phyloP scores from a whole-genome alignment of 2,329 filamentous ascomycete species.

The Alternaria postmessia region DNA sequence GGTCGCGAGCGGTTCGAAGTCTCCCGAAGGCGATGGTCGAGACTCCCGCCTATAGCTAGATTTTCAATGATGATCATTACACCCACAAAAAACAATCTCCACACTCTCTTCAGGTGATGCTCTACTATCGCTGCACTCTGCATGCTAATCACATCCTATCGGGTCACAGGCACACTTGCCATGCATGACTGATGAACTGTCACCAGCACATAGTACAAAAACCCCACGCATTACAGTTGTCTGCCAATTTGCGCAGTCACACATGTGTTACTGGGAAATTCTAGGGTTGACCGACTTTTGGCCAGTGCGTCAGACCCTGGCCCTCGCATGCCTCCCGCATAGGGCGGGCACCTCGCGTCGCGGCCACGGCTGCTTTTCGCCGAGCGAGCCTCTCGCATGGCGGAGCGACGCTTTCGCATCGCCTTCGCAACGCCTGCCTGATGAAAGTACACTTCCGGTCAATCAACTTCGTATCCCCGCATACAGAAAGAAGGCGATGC shows the following conservation, averaged over 20 bases:
- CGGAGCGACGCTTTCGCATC: constrained; percentile 14
- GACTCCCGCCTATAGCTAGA: constrained; percentile 38
- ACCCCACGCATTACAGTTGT: constrained; percentile 2
- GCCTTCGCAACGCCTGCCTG: constrained; percentile 12
- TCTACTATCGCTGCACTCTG: constrained; percentile 21
- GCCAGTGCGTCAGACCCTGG: constrained; percentile 24
- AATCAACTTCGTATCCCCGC: constrained; percentile 14
- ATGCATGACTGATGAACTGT: background rate
- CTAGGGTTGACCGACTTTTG: constrained; percentile 30
- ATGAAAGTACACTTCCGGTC: constrained; percentile 25
- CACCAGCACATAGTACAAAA: constrained; percentile 5
- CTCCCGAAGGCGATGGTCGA: constrained; percentile 36
- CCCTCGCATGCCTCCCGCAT: constrained; percentile 11
- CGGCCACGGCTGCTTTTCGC: constrained; percentile 9
- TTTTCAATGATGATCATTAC: constrained; percentile 28
- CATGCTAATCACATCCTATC: constrained; percentile 24
- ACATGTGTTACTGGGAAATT: constrained; percentile 7
- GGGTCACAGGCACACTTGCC: constrained; percentile 20
- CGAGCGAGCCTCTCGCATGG: constrained; percentile 14
- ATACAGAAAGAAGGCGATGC: constrained; percentile 16
- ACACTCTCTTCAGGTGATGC: constrained; percentile 27
- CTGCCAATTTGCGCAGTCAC: constrained; percentile 11
- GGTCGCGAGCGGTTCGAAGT: constrained; percentile 29
- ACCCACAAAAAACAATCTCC: constrained; percentile 20
- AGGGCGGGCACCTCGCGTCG: constrained; percentile 13